These are phyloP conservation scores for Phytophthora pseudosyringae DNA, from an alignment of 352 stramenopile genomes.

Conservation along the genomic window DNA sequence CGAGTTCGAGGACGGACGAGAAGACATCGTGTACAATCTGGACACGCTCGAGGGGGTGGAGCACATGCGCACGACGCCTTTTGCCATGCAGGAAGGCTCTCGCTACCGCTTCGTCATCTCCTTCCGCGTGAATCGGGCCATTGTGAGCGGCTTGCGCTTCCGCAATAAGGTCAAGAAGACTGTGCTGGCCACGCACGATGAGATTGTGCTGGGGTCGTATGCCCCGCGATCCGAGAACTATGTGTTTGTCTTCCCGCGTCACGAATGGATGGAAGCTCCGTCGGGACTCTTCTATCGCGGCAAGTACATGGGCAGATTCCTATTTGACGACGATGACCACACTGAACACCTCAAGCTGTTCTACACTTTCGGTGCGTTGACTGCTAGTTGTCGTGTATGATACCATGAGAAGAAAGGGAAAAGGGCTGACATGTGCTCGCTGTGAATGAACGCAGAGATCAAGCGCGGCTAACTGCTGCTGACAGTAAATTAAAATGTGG, in stretches of 20 bases:
- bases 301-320: constrained; percentile 85
- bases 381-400: background rate
- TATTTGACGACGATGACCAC: constrained; percentile 75
- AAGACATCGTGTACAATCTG: constrained; percentile 76
- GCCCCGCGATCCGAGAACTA: constrained; percentile 74
- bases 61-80: constrained; percentile 76
- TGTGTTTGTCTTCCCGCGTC: constrained; percentile 83
- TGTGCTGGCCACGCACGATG: constrained; percentile 71
- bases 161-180: constrained; percentile 89
- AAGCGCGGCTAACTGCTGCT: constrained; percentile 43
- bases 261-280: constrained; percentile 85
- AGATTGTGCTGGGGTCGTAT: constrained; percentile 89
- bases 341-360: constrained; percentile 73
- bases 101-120: constrained; percentile 87
- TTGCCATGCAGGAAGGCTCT: constrained; percentile 74
- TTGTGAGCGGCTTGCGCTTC: constrained; percentile 88
- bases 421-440: background rate
- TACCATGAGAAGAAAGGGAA: background rate
- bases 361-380: constrained; percentile 76
- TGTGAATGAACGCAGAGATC: constrained; percentile 49
- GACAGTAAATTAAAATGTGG: background rate
- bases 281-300: constrained; percentile 89
- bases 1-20: constrained; percentile 75
- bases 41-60: constrained; percentile 72
- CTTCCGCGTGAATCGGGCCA: constrained; percentile 87